Conservation (phyloP, 1,284 basidiomycete genomes). For the Cerrena zonata region DNA sequence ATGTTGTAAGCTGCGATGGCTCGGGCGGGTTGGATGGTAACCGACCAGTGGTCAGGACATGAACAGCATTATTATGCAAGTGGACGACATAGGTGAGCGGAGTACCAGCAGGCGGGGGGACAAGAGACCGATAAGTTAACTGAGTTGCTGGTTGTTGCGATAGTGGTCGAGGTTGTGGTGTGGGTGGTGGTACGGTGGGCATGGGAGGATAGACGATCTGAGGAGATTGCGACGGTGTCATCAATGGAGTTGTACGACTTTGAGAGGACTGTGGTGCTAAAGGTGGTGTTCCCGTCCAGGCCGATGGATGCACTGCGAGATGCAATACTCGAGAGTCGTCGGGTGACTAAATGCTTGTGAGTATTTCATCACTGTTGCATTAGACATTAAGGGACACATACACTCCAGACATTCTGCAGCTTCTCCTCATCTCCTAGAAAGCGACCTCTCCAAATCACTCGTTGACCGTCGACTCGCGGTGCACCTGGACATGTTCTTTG, state of each 20-base stretch:
- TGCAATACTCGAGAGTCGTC: constrained; percentile 61
- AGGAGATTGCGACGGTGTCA: neutral
- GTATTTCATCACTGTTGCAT: too few relatives aligned
- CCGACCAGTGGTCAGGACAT: constrained; percentile 23
- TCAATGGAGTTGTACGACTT: neutral
- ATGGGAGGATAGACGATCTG: constrained; percentile 10
- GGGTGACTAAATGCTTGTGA: constrained; percentile 36
- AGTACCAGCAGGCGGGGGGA: neutral
- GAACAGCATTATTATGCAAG: constrained; percentile 30
- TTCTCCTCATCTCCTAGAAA: constrained; percentile 60
- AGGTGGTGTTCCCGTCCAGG: constrained; percentile 41
- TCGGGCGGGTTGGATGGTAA: constrained; percentile 6
- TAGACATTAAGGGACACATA: too few relatives aligned
- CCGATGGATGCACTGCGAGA: constrained; percentile 69
- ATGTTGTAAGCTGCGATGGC: constrained; percentile 11
- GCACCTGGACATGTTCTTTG: constrained; percentile 53
- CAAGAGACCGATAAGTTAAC: constrained; percentile 9
- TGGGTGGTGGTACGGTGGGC: too few relatives aligned
- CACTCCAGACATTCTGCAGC: constrained; percentile 66
- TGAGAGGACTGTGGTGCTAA: neutral
- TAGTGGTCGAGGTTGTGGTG: constrained; percentile 5
- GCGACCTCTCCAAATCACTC: constrained; percentile 70
- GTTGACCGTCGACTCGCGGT: constrained; percentile 62
- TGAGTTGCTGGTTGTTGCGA: neutral
- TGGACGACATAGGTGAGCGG: constrained; percentile 21